These are phyloP conservation scores for Ophiostoma perfectum DNA, from an alignment of 2,329 filamentous ascomycete genomes.

Conservation along the genomic window DNA sequence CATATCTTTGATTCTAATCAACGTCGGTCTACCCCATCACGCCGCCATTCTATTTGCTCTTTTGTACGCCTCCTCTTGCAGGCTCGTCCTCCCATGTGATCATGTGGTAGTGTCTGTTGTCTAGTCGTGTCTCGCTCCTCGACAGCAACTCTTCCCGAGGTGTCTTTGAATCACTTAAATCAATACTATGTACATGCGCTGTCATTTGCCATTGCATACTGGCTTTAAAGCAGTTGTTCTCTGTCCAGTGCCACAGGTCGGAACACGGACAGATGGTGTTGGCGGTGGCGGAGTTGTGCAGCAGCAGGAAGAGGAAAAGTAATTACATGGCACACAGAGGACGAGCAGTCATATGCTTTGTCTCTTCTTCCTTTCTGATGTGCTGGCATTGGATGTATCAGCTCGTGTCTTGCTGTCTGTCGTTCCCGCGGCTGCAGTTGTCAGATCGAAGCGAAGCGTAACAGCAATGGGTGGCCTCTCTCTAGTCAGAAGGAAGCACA, in stretches of 20 bases:
- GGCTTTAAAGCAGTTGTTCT: background rate
- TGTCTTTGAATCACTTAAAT: background rate
- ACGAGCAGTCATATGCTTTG: background rate
- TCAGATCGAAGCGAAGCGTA: conserved; percentile 9
- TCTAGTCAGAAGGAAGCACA: background rate
- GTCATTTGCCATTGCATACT: background rate
- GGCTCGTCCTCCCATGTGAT: conserved; percentile 19
- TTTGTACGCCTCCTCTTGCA: conserved; percentile 14
- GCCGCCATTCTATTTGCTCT: background rate
- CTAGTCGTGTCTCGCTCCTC: background rate
- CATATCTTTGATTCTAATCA: background rate
- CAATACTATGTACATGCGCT: too few relatives aligned
- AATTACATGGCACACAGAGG: background rate
- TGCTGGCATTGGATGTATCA: background rate
- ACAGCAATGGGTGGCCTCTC: background rate
- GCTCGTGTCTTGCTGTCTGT: background rate
- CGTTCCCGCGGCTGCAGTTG: background rate
- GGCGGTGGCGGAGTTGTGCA: background rate
- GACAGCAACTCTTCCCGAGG: conserved; percentile 4
- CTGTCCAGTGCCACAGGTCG: background rate
- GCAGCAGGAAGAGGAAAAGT: background rate
- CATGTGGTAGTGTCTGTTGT: background rate
- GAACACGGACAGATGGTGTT: background rate
- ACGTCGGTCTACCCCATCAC: background rate
- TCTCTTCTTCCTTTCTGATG: background rate